Evolutionary conservation across 2,329 filamentous ascomycete genomes (phyloP).

Genomic region (Shiraia sp.): DNA sequence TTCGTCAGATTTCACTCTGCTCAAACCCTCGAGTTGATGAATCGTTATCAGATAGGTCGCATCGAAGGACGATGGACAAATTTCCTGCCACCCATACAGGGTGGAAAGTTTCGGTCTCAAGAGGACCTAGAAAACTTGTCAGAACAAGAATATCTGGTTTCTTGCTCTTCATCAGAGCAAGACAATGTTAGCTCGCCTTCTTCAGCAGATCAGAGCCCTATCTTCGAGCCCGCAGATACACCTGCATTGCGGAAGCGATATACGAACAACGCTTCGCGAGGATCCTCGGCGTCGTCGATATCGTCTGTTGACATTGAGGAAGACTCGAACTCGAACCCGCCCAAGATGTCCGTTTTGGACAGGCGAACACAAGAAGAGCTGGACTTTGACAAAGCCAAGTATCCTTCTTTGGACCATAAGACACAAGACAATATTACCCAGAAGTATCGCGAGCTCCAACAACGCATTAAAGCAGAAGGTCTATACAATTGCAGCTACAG

Average conservation of each 20-base stretch:
- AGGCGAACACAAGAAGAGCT: constrained; percentile 75
- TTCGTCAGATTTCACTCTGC: constrained; percentile 73
- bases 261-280: constrained; percentile 36
- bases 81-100: constrained; percentile 89
- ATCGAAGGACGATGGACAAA: constrained; percentile 84
- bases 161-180: constrained; percentile 26
- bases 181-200: constrained; percentile 43
- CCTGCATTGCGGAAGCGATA: constrained; percentile 44
- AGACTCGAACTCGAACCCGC: constrained; percentile 19
- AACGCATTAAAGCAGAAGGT: constrained; percentile 71
- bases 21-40: constrained; percentile 76
- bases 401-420: constrained; percentile 73
- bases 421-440: constrained; percentile 76
- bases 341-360: constrained; percentile 68
- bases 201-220: constrained; percentile 61
- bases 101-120: constrained; percentile 71
- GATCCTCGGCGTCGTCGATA: constrained; percentile 64
- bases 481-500: constrained; percentile 84
- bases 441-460: constrained; percentile 80
- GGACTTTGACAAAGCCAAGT: constrained; percentile 74
- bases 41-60: constrained; percentile 78
- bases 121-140: constrained; percentile 41
- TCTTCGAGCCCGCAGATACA: constrained; percentile 60
- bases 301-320: constrained; percentile 56
- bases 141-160: constrained; percentile 38